A percentile compares a stretch with the other conserved stretches of the same genome.
These are phyloP conservation scores for Tephrocybe sp. DNA, from an alignment of 768 basidiomycete species.

Conservation along the genomic window DNA sequence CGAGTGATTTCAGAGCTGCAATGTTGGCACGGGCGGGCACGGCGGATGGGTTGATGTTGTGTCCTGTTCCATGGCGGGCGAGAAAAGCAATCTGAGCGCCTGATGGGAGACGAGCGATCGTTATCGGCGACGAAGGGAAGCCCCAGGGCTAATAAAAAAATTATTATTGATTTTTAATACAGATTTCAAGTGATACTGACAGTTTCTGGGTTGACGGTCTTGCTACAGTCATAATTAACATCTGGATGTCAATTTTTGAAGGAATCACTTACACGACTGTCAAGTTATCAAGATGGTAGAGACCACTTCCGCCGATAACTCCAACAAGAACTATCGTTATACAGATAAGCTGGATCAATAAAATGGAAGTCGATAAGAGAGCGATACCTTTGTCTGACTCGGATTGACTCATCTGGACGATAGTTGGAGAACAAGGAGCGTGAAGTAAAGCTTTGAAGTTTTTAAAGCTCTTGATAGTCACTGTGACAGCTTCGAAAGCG, in stretches of 20 bases:
- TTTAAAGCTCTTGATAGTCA: too few species aligned
- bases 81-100: constrained; percentile 85
- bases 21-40: constrained; percentile 93
- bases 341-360: neutral
- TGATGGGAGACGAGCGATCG: constrained; percentile 85
- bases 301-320: constrained; percentile 88
- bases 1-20: constrained; percentile 90
- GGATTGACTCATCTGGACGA: neutral
- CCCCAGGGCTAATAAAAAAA: constrained; percentile 89
- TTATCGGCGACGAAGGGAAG: constrained; percentile 84
- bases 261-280: constrained; percentile 71
- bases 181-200: constrained; percentile 42
- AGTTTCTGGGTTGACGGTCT: constrained; percentile 78
- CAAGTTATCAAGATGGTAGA: constrained; percentile 92
- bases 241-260: neutral
- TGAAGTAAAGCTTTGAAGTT: too few species aligned
- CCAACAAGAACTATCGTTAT: constrained; percentile 79
- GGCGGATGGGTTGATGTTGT: constrained; percentile 74
- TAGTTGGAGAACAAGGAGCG: too few species aligned
- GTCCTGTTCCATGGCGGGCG: constrained; percentile 85
- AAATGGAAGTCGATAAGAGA: neutral
- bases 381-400: constrained; percentile 8
- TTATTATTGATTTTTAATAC: neutral
- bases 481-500: too few species aligned
- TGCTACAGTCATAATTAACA: too few species aligned